Conservation (phyloP, 1,284 basidiomycete genomes). For the Sphaerobolus stellatus region DNA sequence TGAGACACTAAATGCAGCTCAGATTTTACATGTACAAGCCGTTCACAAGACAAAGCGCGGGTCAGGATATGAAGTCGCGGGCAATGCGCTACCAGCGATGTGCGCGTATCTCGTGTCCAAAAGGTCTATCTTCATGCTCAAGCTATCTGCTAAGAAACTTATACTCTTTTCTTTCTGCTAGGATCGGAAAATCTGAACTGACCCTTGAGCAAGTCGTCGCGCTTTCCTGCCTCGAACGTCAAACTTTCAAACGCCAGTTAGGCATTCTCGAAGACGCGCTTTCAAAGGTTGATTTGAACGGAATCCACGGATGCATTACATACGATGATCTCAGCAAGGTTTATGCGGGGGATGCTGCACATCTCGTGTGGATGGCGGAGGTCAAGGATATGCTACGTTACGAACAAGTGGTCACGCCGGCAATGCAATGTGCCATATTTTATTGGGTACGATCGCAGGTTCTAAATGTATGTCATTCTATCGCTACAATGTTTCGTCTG, state of each 20-base stretch:
- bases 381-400: background rate
- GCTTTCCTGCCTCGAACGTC: too few species aligned
- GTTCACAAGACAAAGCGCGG: conserved; percentile 1
- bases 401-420: background rate
- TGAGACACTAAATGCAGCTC: conserved; percentile 1
- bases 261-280: too few species aligned
- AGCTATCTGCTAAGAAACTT: too few species aligned
- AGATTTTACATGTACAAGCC: background rate
- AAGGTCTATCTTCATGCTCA: too few species aligned
- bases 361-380: conserved; percentile 9
- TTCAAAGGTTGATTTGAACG: too few species aligned
- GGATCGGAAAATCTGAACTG: too few species aligned
- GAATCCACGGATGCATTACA: too few species aligned
- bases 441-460: conserved; percentile 7
- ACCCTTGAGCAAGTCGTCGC: too few species aligned
- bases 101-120: conserved; percentile 12
- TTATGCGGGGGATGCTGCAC: conserved; percentile 8
- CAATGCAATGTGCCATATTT: conserved; percentile 8
- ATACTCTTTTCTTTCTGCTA: too few species aligned
- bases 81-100: background rate
- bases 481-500: background rate
- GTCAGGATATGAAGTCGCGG: conserved; percentile 1
- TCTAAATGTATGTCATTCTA: background rate
- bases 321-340: conserved; percentile 1
- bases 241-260: too few species aligned